These are phyloP conservation scores for Pythium guiyangense DNA, from an alignment of 352 stramenopile genomes.

Conservation along the genomic window DNA sequence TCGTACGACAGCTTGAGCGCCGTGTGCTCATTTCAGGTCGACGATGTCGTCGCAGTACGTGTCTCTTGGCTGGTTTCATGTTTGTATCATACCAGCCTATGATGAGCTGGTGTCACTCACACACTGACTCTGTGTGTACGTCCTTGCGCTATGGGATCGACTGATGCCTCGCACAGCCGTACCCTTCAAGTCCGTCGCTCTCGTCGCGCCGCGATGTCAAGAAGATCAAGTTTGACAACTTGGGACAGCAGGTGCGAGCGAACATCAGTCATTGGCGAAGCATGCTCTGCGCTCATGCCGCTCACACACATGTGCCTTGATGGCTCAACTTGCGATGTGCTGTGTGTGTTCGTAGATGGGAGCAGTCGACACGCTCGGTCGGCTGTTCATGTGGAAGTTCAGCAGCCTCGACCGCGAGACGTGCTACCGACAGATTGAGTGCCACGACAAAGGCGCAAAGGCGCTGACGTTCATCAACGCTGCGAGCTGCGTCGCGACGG, in stretches of 20 bases:
- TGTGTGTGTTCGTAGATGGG: conserved; percentile 44
- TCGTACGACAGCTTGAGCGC: conserved; percentile 78
- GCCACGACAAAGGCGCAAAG: conserved; percentile 83
- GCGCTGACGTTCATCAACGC: conserved; percentile 79
- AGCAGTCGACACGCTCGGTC: conserved; percentile 61
- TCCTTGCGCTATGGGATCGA: background rate
- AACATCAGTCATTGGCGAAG: background rate
- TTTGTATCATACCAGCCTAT: conserved; percentile 1
- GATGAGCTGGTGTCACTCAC: background rate
- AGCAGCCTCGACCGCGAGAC: conserved; percentile 53
- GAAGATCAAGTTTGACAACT: conserved; percentile 71
- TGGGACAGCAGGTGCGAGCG: conserved; percentile 61
- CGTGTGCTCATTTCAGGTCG: conserved; percentile 60
- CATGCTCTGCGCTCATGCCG: background rate
- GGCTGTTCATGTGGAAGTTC: conserved; percentile 83
- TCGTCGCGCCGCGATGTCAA: conserved; percentile 63
- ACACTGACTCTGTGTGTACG: background rate
- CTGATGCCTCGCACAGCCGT: conserved; percentile 27
- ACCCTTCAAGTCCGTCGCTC: conserved; percentile 52
- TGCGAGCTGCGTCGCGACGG: conserved; percentile 67
- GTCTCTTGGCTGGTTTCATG: background rate
- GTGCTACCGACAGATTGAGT: conserved; percentile 73
- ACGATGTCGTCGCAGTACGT: conserved; percentile 55
- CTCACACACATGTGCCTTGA: background rate
- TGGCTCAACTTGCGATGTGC: background rate